A percentile compares a stretch with the other conserved stretches of the same genome.
Conservation (phyloP, 2,329 filamentous ascomycete genomes). For the Dryadomyces quercus-mongolicae region DNA sequence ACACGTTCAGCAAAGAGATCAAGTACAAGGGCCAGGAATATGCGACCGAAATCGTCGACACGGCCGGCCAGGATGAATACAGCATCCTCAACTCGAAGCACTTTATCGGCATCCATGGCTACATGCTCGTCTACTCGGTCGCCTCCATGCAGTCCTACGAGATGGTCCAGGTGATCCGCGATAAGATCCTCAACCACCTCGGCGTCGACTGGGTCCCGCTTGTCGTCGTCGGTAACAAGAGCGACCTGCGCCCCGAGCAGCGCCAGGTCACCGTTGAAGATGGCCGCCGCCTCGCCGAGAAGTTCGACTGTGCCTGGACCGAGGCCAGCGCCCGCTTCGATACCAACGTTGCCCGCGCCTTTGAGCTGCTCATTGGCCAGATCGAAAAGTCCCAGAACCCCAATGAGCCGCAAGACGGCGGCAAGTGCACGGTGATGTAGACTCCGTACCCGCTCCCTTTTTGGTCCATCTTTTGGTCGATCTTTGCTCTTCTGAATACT, state of each 20-base stretch:
- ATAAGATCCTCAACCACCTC: slow-evolving; percentile 96
- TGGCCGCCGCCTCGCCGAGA: slow-evolving; percentile 71
- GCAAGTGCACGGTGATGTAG: slow-evolving; percentile 81
- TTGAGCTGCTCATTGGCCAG: slow-evolving; percentile 87
- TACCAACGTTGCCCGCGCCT: slow-evolving; percentile 84
- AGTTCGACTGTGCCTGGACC: slow-evolving; percentile 86
- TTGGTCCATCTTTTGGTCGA: not conserved
- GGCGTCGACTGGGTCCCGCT: slow-evolving; percentile 88
- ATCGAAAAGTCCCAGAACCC: slow-evolving; percentile 93
- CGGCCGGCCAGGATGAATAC: slow-evolving; percentile 97
- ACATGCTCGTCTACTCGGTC: slow-evolving; percentile 98
- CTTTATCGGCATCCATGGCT: slow-evolving; percentile 97
- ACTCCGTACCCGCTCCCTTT: not conserved
- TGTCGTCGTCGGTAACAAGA: slow-evolving; percentile 95
- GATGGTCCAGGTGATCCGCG: slow-evolving; percentile 90
- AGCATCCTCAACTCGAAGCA: slow-evolving; percentile 97
- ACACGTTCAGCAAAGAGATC: slow-evolving; percentile 95
- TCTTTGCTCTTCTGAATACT: not conserved
- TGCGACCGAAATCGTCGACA: slow-evolving; percentile 95
- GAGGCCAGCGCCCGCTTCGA: slow-evolving; percentile 92
- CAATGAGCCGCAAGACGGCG: slow-evolving; percentile 64
- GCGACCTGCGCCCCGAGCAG: slow-evolving; percentile 83
- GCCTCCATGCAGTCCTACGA: slow-evolving; percentile 89
- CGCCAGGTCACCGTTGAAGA: slow-evolving; percentile 81
- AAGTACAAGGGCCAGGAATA: slow-evolving; percentile 87